Evolutionary conservation across 306 rosid species (phyloP).

Genomic region (Prunus mira): DNA sequence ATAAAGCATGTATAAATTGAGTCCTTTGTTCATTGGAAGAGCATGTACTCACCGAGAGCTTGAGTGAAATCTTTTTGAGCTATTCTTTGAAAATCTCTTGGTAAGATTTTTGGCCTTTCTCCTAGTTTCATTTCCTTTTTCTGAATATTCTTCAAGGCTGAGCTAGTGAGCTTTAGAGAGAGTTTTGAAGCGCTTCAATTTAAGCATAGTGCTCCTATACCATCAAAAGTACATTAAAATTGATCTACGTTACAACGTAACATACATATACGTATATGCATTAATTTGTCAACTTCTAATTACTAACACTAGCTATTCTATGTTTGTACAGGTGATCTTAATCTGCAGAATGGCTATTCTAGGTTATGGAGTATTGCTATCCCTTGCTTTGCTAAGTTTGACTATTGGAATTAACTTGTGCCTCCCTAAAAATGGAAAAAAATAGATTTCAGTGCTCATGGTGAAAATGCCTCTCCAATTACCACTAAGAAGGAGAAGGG

Average conservation of each 20-base stretch:
- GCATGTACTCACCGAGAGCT: background rate
- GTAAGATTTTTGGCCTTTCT: background rate
- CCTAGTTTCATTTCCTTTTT: background rate
- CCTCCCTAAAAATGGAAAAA: background rate
- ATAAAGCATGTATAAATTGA: background rate
- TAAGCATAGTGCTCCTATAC: background rate
- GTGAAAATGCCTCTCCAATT: background rate
- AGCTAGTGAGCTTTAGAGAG: background rate
- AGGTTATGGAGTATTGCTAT: background rate
- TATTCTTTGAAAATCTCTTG: background rate
- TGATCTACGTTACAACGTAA: background rate
- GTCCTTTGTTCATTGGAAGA: background rate
- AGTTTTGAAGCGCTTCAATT: background rate
- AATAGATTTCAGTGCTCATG: background rate
- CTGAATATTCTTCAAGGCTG: background rate
- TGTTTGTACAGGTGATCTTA: background rate
- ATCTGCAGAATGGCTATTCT: conserved; percentile 2
- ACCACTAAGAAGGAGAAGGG: conserved; percentile 10
- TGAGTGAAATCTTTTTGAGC: background rate
- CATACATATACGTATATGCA: background rate
- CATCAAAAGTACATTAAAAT: background rate
- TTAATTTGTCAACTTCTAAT: background rate
- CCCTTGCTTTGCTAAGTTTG: background rate
- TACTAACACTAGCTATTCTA: background rate
- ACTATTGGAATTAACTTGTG: background rate